Base-by-base conservation (phyloP, 2,329 filamentous ascomycete species). In the Fusarium gaditjirri region DNA sequence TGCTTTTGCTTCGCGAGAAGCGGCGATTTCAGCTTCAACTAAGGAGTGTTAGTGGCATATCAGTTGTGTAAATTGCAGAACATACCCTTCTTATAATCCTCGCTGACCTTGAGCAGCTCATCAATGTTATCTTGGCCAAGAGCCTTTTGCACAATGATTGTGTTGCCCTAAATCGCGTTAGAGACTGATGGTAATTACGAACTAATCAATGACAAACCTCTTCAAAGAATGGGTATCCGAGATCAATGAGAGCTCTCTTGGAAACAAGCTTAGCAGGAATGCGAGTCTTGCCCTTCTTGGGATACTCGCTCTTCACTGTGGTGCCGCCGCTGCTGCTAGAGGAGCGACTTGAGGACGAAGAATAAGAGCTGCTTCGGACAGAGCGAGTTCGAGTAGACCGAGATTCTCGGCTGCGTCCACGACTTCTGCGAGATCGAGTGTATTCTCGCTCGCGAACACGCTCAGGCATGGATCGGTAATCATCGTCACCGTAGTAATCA, bases 71-170 rank as follows among this genome's bases (percentile, higher is more conserved):
- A 16, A 27, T 3, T 8, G 25, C 0, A 31, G 10, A 17, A 77
- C 85, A 77, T 76, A 89, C 87, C 85, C 78, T 88, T 87, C 78
- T 88, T 91, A 82, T 94, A 94, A 36, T 92, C 90, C 77, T 94
- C 93, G 81, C 94, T 97, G 54, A 94, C 85, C 76, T 90, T 92
- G 76, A 98, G 92, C 47, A 98, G 87, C 77, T 97, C 93, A 75
- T 98, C 94, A 71, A 98, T 98, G 76, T 97, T 94, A 23, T 95
- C 90, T 76, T 97, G 95, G 21, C 94, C 93, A 9, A 98, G 87
- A 14, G 95, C 95, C 78, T 93, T 92, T 75, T 93, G 90, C 38
- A 98, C 90, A 57, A 97, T 89, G 75, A 96, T 90, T 27, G 92
- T 92, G 74, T 92, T 91, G 42, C 92, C 94, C 93, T 96, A 9